Evolutionary conservation across 495 filamentous ascomycete genomes (phyloP).

Genomic region (Hypoxylon intermedium): DNA sequence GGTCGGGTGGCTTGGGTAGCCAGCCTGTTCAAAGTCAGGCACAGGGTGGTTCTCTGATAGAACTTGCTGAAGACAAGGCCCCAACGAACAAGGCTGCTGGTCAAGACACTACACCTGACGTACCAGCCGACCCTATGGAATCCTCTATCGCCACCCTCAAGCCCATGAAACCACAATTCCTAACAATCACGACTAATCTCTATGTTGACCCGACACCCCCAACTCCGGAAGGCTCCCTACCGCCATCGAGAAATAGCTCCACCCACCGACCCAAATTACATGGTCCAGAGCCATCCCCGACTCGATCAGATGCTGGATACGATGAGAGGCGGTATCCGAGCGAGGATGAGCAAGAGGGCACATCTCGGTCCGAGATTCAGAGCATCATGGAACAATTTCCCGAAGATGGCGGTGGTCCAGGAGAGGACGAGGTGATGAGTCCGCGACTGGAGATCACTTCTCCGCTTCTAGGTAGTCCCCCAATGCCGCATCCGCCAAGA

Average conservation of each 20-base stretch:
- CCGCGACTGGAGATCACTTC: conserved; percentile 76
- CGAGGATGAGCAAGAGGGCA: conserved; percentile 66
- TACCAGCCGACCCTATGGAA: conserved; percentile 52
- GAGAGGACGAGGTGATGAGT: conserved; percentile 80
- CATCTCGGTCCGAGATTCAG: conserved; percentile 86
- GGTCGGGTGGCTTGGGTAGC: neutral
- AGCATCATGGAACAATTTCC: conserved; percentile 92
- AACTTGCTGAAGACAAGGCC: conserved; percentile 13
- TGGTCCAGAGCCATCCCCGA: conserved; percentile 60
- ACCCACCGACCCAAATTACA: conserved; percentile 42
- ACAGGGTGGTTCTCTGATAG: conserved; percentile 18
- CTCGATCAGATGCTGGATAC: conserved; percentile 62
- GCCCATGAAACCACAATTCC: conserved; percentile 52
- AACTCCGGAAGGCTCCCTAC: conserved; percentile 60
- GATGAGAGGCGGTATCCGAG: conserved; percentile 60
- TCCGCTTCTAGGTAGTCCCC: conserved; percentile 67
- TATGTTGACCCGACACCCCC: conserved; percentile 72
- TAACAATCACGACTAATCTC: conserved; percentile 49
- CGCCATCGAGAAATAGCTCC: conserved; percentile 59
- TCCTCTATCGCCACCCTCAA: conserved; percentile 61
- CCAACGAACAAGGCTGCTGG: conserved; percentile 1
- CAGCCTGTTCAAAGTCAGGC: conserved; percentile 3
- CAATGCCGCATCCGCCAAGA: conserved; percentile 75
- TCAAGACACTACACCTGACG: conserved; percentile 12
- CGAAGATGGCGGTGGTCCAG: conserved; percentile 69